phyloP scores from a whole-genome alignment of 371 early-diverging fungal species.

The Syncephalastrum monosporum region DNA sequence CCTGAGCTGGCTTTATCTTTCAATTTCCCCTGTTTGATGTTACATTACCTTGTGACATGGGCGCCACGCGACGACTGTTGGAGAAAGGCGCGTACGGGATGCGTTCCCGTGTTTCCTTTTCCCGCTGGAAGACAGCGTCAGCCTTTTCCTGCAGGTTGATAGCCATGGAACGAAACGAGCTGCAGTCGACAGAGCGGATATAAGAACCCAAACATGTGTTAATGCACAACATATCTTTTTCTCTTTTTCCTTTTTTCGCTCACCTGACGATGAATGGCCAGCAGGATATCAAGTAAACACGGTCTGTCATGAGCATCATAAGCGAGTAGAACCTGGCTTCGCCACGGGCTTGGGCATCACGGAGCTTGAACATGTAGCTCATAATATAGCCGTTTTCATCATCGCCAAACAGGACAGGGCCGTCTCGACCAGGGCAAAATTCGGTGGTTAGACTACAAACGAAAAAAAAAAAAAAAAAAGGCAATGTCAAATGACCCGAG shows the following conservation, averaged over 20 bases:
- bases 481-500: not conserved
- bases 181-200: constrained; percentile 11
- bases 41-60: constrained; percentile 48
- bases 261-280: constrained; percentile 73
- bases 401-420: constrained; percentile 74
- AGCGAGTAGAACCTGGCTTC: constrained; percentile 65
- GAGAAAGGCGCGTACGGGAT: constrained; percentile 41
- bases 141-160: constrained; percentile 60
- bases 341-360: constrained; percentile 71
- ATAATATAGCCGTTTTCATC: constrained; percentile 71
- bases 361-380: constrained; percentile 71
- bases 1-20: constrained; percentile 8
- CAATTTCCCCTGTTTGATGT: not conserved
- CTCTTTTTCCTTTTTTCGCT: not conserved
- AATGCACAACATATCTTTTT: not conserved
- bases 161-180: constrained; percentile 58
- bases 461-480: not conserved
- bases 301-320: constrained; percentile 70
- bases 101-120: constrained; percentile 33
- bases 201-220: not conserved
- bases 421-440: constrained; percentile 70
- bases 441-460: constrained; percentile 60
- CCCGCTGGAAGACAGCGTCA: constrained; percentile 48
- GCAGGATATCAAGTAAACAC: constrained; percentile 65
- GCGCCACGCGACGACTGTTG: constrained; percentile 45